Base-by-base conservation (phyloP, 2,329 filamentous ascomycete species). In the Atkinsonella texensis region DNA sequence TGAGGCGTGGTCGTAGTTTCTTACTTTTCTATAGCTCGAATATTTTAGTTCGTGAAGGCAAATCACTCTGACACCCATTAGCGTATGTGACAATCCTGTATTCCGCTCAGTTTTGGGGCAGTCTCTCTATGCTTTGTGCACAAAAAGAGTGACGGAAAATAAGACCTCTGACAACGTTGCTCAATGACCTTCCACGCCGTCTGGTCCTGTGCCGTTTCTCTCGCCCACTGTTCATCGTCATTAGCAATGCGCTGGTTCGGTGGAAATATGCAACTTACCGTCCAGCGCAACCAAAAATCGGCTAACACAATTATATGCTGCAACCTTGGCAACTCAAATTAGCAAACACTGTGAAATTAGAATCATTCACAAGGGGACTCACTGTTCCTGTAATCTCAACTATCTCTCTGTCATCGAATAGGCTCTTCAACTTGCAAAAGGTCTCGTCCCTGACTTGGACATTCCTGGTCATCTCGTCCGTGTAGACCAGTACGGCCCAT, bases 241-340 rank as follows among this genome's bases (percentile, higher is more conserved):
- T 60, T 54, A 60, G 58, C 42, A n/a, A 42, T 31, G 32, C 39
- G 28, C 28, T 28, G 28, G 7, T 2, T 39, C 47, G 40, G 23
- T 18, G n/a, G 10, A 40, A 46, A 53, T 31, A 5, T 46, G 48
- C n/a, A 46, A 70, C 78, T 67, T 68, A 83, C 80, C 86, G 69
- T 94, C 84, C 52, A 95, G 66, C 13, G 88, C 88, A 18, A 94
- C 87, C 58, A 94, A 66, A 59, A 94, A 90, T 32, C 88, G 77
- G 65, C 85, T 89, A 15, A 94, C 87, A 62, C 86, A 90, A 64
- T 94, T 94, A 65, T 94, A 94, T 51, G 80, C 81, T 12, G 85
- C 86, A 57, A 80, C 66, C 75, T 77, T 28, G 13, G 6, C 31
- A 20, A 40, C 28, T 28, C 28, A 15, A 46, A 10, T 17, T 13